These are phyloP conservation scores for Chalciporus sphaerocephalus DNA, from an alignment of 768 basidiomycete species.

Conservation along the genomic window DNA sequence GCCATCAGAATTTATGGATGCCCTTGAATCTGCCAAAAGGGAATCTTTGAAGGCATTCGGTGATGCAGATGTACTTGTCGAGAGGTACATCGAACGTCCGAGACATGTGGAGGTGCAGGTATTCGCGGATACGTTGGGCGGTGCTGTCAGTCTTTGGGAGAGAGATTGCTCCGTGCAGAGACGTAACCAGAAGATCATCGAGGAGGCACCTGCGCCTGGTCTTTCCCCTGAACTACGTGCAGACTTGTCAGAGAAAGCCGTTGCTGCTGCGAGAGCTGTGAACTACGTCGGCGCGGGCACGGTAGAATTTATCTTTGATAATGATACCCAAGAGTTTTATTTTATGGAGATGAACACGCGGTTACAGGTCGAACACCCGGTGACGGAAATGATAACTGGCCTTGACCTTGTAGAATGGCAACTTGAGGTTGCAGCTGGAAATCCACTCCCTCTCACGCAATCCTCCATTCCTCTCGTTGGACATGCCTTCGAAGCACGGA, in stretches of 20 bases:
- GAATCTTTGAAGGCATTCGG: constrained; percentile 88
- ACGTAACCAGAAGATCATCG: constrained; percentile 93
- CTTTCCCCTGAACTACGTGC: constrained; percentile 72
- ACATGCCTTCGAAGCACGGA: constrained; percentile 91
- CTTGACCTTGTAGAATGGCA: constrained; percentile 96
- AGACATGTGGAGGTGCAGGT: constrained; percentile 94
- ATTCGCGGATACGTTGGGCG: constrained; percentile 80
- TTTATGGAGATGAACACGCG: constrained; percentile 98
- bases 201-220: constrained; percentile 92
- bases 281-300: constrained; percentile 89
- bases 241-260: constrained; percentile 80
- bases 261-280: constrained; percentile 90
- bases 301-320: constrained; percentile 97
- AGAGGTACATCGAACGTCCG: constrained; percentile 83
- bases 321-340: constrained; percentile 79
- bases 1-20: constrained; percentile 69
- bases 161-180: constrained; percentile 89
- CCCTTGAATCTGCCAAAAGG: constrained; percentile 80
- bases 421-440: constrained; percentile 86
- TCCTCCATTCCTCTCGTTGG: constrained; percentile 79
- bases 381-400: constrained; percentile 93
- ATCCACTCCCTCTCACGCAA: constrained; percentile 75
- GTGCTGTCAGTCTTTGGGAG: constrained; percentile 92
- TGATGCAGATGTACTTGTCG: constrained; percentile 80
- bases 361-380: constrained; percentile 86